Evolutionary conservation across 2,329 filamentous ascomycete species (phyloP), one percentile per base, ranked within the genome.

Genomic region (Ascochyta fabae): DNA sequence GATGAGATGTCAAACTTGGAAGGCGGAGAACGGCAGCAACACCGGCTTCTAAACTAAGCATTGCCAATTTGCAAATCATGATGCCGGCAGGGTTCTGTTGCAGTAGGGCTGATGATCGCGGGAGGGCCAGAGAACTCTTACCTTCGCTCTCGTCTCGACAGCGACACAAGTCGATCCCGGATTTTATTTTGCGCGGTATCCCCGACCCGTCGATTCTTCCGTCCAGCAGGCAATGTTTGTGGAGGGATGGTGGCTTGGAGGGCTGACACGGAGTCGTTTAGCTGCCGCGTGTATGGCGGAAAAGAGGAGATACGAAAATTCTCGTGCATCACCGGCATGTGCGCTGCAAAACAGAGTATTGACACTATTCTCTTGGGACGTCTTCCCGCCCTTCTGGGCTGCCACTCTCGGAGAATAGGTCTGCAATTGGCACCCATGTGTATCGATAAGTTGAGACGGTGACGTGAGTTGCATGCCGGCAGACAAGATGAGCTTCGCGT

Each of bases 231-330:
- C 19, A 16, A 23, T 29, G n/a, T 16, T 38, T 42, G 46, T 51
- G 60, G 50, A 58, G 53, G 43, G 33, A 24, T 58, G 56, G 58
- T 48, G 24, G 52, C 55, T 54, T 50, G 44, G 45, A 31, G 35
- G 49, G 53, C 46, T 48, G 49, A 35, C 19, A 56, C 33, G 47
- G 50, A 42, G 7, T 43, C 19, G 31, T 41, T 26, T 43, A 50
- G 51, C 23, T 41, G 48, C 36, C n/a, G 44, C 48, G 38, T 51
- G 48, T 48, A 50, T 50, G 38, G 33, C 43, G 24, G 29, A 40
- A 53, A 33, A 36, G 56, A 59, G 38, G 43, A 42, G 36, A 61
- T 52, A 61, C 55, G 53, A 59, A 39, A 46, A 45, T 44, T 57
- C 33, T 43, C 46, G 48, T 40, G 35, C 43, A 41, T 43, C 19